phyloP scores from a whole-genome alignment of 495 filamentous ascomycete species.

The Gamarada debralockiae region DNA sequence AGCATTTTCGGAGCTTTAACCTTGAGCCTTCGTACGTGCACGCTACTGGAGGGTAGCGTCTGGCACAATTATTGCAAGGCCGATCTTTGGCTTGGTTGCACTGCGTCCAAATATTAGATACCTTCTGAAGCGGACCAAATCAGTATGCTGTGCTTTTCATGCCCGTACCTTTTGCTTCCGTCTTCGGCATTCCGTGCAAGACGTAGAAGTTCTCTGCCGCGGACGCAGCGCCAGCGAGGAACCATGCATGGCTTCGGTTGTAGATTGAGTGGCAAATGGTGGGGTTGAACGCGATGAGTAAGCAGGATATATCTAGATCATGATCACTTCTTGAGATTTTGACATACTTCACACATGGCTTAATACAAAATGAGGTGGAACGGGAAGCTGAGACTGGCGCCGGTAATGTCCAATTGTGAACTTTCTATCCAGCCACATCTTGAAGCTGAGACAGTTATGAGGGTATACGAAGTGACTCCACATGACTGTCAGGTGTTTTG shows the following conservation, averaged over 20 bases:
- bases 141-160: no score
- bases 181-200: constrained; percentile 24
- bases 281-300: constrained; percentile 2
- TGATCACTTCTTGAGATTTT: neutral
- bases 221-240: constrained; percentile 13
- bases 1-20: constrained; percentile 2
- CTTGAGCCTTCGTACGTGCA: constrained; percentile 23
- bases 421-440: no score
- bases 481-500: no score
- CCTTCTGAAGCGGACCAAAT: neutral
- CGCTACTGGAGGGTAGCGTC: constrained; percentile 20
- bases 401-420: no score
- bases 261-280: no score
- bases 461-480: no score
- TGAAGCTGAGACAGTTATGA: no score
- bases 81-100: constrained; percentile 26
- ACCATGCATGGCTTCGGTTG: constrained; percentile 15
- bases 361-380: no score
- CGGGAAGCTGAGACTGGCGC: no score
- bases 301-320: neutral
- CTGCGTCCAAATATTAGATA: neutral
- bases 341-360: neutral
- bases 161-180: constrained; percentile 21
- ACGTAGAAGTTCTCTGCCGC: constrained; percentile 21
- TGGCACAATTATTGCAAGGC: constrained; percentile 22